These are phyloP conservation scores for Amanita muscaria DNA, from an alignment of 768 basidiomycete genomes.

Conservation along the genomic window DNA sequence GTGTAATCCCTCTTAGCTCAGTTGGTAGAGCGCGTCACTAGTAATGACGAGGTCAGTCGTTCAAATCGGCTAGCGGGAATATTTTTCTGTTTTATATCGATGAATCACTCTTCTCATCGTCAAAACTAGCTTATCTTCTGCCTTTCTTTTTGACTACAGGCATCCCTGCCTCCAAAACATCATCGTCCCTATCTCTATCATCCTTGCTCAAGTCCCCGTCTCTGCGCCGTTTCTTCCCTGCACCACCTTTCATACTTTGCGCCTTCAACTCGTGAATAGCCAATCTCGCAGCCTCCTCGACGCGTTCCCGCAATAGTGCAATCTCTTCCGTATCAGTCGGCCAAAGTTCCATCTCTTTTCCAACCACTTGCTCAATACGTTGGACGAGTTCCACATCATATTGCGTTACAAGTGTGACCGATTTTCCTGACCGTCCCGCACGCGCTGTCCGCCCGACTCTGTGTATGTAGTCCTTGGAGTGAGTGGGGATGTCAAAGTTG, in stretches of 20 bases:
- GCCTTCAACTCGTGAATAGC: slow-evolving; percentile 83
- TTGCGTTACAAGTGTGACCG: slow-evolving; percentile 95
- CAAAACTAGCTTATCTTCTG: slow-evolving; percentile 1
- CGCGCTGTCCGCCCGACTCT: slow-evolving; percentile 96
- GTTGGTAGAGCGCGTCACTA: slow-evolving; percentile 51
- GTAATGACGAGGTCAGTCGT: slow-evolving; percentile 31
- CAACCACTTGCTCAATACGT: slow-evolving; percentile 87
- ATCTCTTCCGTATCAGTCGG: slow-evolving; percentile 85
- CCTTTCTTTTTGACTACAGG: slow-evolving; percentile 48
- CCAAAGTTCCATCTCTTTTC: slow-evolving; percentile 87
- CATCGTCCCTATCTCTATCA: slow-evolving; percentile 87
- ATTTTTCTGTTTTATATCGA: background rate
- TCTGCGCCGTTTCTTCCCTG: slow-evolving; percentile 33
- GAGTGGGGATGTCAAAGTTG: slow-evolving; percentile 95
- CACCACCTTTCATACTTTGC: slow-evolving; percentile 39
- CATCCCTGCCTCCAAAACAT: slow-evolving; percentile 86
- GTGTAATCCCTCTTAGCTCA: slow-evolving; percentile 47
- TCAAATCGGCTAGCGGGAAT: slow-evolving; percentile 26
- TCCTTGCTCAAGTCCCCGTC: slow-evolving; percentile 48
- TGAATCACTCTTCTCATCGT: background rate
- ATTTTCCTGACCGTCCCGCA: slow-evolving; percentile 94
- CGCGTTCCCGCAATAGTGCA: slow-evolving; percentile 77
- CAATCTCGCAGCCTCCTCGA: slow-evolving; percentile 73
- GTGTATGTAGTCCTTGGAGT: slow-evolving; percentile 99
- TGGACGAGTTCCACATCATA: slow-evolving; percentile 96